phyloP scores from a whole-genome alignment of 441 rosid genomes.

The Populus tomentosa region DNA sequence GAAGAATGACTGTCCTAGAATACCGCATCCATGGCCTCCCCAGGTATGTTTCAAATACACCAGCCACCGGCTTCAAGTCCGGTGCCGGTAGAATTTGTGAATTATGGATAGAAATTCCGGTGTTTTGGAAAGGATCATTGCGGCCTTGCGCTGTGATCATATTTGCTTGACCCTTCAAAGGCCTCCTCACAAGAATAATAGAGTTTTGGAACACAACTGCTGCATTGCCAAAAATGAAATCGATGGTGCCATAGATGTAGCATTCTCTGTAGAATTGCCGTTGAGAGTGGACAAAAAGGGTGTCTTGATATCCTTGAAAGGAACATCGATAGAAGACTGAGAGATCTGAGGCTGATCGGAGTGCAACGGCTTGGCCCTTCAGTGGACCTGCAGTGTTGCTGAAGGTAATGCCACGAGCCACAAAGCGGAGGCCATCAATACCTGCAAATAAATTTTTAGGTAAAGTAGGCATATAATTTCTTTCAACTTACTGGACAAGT shows the following conservation, averaged over 20 bases:
- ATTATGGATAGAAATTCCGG: conserved; percentile 67
- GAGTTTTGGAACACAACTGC: conserved; percentile 69
- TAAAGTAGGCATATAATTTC: not conserved
- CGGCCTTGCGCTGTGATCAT: conserved; percentile 73
- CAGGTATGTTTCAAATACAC: conserved; percentile 40
- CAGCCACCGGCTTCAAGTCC: conserved; percentile 39
- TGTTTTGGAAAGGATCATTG: conserved; percentile 52
- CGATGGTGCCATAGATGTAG: conserved; percentile 74
- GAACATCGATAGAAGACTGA: conserved; percentile 81
- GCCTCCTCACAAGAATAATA: conserved; percentile 44
- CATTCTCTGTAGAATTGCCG: conserved; percentile 78
- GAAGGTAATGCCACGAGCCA: conserved; percentile 76
- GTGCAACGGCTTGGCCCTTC: conserved; percentile 84
- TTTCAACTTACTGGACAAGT: not conserved
- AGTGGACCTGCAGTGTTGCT: conserved; percentile 72
- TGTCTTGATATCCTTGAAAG: conserved; percentile 81
- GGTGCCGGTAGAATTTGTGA: conserved; percentile 46
- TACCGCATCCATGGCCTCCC: conserved; percentile 79
- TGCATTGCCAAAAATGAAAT: conserved; percentile 82
- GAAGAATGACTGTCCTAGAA: conserved; percentile 51
- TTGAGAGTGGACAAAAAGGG: conserved; percentile 70
- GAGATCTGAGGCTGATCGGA: conserved; percentile 83
- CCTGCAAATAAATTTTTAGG: conserved; percentile 17
- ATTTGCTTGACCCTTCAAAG: conserved; percentile 46
- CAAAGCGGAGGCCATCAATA: conserved; percentile 52